Evolutionary conservation across 495 filamentous ascomycete genomes (phyloP).

Genomic region (Hypoxylon lenormandii): DNA sequence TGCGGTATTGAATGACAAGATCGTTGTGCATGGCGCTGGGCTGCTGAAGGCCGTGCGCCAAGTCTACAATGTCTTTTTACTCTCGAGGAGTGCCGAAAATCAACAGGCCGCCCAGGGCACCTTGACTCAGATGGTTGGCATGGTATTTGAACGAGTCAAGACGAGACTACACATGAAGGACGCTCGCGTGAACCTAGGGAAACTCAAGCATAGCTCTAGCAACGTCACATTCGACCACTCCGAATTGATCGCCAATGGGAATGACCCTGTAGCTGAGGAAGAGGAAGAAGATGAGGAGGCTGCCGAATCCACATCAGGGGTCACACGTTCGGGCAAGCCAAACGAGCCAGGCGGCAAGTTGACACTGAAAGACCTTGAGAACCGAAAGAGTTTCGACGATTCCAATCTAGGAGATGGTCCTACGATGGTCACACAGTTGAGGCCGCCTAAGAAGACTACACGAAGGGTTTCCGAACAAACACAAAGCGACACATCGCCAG

Average conservation of each 20-base stretch:
- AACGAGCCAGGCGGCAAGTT: conserved; percentile 76
- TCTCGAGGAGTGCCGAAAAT: conserved; percentile 88
- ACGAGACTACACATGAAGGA: conserved; percentile 88
- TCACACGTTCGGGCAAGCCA: conserved; percentile 64
- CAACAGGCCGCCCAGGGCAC: conserved; percentile 97
- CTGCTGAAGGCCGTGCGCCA: conserved; percentile 97
- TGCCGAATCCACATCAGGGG: conserved; percentile 63
- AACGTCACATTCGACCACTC: conserved; percentile 60
- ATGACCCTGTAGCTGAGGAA: conserved; percentile 51
- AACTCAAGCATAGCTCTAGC: conserved; percentile 61
- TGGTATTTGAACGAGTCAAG: conserved; percentile 95
- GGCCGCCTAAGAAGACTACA: conserved; percentile 63
- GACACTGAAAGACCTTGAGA: conserved; percentile 94
- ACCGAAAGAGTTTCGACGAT: conserved; percentile 91
- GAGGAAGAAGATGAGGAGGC: conserved; percentile 52
- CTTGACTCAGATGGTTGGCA: conserved; percentile 97
- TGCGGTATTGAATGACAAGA: conserved; percentile 96
- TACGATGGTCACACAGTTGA: conserved; percentile 89
- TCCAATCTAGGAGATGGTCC: conserved; percentile 89
- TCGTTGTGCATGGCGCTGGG: conserved; percentile 96
- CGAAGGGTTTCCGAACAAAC: conserved; percentile 71
- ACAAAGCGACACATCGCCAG: conserved; percentile 60
- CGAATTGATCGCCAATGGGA: conserved; percentile 53
- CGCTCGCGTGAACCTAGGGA: conserved; percentile 66
- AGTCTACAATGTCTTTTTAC: conserved; percentile 97